Percentiles rank a stretch among this genome's conserved stretches.
These are phyloP conservation scores for Diplogelasinospora grovesii DNA, from an alignment of 495 filamentous ascomycete genomes.

Conservation along the genomic window DNA sequence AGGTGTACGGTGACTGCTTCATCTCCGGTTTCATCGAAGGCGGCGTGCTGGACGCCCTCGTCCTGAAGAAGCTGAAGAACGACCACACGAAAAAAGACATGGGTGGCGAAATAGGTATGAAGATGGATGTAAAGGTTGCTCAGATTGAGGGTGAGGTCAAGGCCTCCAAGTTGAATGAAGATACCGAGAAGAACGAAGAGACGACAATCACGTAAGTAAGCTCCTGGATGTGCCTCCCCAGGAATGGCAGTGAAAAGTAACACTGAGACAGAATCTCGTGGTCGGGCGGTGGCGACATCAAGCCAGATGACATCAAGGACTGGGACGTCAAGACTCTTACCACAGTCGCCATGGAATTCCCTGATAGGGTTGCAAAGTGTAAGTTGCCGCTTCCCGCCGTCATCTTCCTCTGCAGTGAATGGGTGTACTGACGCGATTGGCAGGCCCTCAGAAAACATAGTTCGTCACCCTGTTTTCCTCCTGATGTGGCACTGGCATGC, in stretches of 20 bases:
- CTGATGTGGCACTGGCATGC: too few relatives aligned
- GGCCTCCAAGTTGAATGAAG: not conserved
- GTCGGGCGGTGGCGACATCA: not conserved
- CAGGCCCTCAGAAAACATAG: not conserved
- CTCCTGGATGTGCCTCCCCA: too few relatives aligned
- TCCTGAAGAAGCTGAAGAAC: not conserved
- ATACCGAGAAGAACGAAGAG: not conserved
- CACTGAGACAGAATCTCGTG: not conserved
- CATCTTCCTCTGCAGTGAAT: not conserved
- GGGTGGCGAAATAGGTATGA: not conserved
- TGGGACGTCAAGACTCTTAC: not conserved
- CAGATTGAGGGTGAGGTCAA: not conserved
- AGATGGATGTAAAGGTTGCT: too few relatives aligned
- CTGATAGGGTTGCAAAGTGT: not conserved
- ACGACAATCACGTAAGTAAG: not conserved
- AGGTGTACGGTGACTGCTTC: not conserved
- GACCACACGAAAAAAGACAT: not conserved
- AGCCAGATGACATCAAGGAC: not conserved
- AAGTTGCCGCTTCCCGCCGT: not conserved
- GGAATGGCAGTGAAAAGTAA: too few relatives aligned
- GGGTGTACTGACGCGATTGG: not conserved
- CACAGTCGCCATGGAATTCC: not conserved
- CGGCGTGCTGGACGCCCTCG: not conserved
- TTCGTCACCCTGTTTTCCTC: not conserved
- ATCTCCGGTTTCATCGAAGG: slow-evolving; percentile 1